Base-by-base conservation (phyloP, 257 asterid species). In the Echium plantagineum region DNA sequence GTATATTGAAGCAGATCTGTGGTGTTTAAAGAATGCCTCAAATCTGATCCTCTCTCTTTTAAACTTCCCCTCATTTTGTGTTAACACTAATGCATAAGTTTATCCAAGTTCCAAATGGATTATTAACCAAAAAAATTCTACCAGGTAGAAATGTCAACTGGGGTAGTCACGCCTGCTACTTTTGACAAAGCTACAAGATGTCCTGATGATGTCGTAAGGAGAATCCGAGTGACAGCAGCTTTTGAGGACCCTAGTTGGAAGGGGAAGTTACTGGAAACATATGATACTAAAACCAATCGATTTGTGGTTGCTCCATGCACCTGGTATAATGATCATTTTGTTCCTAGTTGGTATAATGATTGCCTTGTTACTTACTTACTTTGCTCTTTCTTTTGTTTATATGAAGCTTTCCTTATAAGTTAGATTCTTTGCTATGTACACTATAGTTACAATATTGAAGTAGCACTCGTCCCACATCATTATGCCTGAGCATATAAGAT, bases 191-290 rank as follows among this genome's bases (percentile, higher is more conserved):
- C 75, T 52, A 74, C 96, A 22, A 83, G 94, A 70, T 82, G 94
- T 75, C 98, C 98, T 19, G 98, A 93, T 69, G 97, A 89, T 65
- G 57, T 84, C 55, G 81, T 93, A 15, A 82, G 98, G 59, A 84
- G 89, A 70, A 86, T 84, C 62, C 83, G 97, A 59, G 76, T 93
- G 59, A 76, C 82, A 52, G 74, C 97, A 22, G 66, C 81, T 59
- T 86, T 21, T 32, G 91, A 84, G 71, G 96, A 89, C 62, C 84
- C 86, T 21, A 77, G 53, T 60, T 88, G 89, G 85, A 60, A 46
- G 0, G 83, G 83, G 38, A 81, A 75, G 66, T 70, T 93, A 75
- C 80, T 91, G 52, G 98, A 91, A 71, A 81, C 94, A 21, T 89
- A 89, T 21, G 81, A 84, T 63, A 81, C 94, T 53, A 69, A 30